Conservation (phyloP, 2,329 filamentous ascomycete species). For the Zasmidium citrigriseum region DNA sequence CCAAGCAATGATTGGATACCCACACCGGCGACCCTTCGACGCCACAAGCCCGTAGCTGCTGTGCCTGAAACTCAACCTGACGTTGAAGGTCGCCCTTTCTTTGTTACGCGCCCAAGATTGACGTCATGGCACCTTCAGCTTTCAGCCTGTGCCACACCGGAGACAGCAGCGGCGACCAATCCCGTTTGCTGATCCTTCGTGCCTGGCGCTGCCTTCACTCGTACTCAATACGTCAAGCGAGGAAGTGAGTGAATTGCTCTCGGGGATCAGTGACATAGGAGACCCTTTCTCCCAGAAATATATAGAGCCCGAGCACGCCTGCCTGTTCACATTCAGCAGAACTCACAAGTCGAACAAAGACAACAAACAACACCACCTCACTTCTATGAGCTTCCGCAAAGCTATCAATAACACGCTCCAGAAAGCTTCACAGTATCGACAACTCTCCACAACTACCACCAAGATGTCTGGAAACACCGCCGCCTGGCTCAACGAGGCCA, state of each 20-base stretch:
- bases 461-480: slow-evolving; percentile 19
- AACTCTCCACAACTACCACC: not conserved
- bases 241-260: not conserved
- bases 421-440: not conserved
- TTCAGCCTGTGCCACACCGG: not conserved
- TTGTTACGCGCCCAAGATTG: too few relatives aligned
- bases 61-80: too few relatives aligned
- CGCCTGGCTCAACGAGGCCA: slow-evolving; percentile 22
- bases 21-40: too few relatives aligned
- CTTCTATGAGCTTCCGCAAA: too few relatives aligned
- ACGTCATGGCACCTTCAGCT: too few relatives aligned
- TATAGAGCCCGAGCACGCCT: not conserved
- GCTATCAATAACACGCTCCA: too few relatives aligned
- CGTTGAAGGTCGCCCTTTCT: too few relatives aligned
- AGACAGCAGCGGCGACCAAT: not conserved
- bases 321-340: not conserved
- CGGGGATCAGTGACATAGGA: not conserved
- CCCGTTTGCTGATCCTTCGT: not conserved
- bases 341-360: not conserved
- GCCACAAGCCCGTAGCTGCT: too few relatives aligned
- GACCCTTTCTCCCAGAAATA: not conserved
- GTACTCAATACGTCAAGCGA: not conserved
- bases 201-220: not conserved
- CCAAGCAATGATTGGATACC: too few relatives aligned
- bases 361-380: not conserved